A percentile compares a stretch with the other conserved stretches of the same genome.
Conservation (phyloP, 768 basidiomycete species). For the Pisolithus sp. region DNA sequence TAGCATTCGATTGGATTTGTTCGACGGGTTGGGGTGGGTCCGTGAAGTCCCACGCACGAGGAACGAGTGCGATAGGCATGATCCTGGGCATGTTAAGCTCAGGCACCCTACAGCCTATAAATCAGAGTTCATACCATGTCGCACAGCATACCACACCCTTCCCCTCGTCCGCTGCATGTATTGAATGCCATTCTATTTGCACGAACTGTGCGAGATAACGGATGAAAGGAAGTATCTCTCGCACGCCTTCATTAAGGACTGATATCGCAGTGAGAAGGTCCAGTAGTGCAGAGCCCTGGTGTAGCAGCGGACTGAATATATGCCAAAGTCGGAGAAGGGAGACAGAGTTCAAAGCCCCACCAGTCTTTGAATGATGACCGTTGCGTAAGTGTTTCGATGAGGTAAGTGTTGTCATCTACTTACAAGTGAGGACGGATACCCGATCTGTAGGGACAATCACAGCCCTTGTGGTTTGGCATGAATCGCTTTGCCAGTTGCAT, state of each 20-base stretch:
- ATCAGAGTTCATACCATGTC: conserved; percentile 57
- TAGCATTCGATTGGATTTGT: conserved; percentile 1
- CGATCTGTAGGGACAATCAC: conserved; percentile 71
- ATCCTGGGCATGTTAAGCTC: conserved; percentile 39
- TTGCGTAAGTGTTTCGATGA: not conserved
- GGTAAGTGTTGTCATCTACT: conserved; percentile 19
- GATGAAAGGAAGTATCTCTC: conserved; percentile 79
- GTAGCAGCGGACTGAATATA: conserved; percentile 61
- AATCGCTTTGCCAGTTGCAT: conserved; percentile 63
- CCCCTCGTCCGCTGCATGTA: conserved; percentile 59
- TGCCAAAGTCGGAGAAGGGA: conserved; percentile 64
- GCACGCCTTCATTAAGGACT: conserved; percentile 63
- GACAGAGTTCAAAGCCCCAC: conserved; percentile 81
- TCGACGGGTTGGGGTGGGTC: conserved; percentile 34
- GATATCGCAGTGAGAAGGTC: conserved; percentile 72
- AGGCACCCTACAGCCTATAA: not conserved
- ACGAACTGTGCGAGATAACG: conserved; percentile 77
- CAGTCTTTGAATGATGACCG: conserved; percentile 50
- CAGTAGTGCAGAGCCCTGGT: conserved; percentile 47
- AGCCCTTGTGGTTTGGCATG: conserved; percentile 60
- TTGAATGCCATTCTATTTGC: conserved; percentile 65
- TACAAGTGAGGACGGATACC: conserved; percentile 75
- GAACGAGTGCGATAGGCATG: conserved; percentile 72
- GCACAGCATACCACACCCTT: conserved; percentile 82
- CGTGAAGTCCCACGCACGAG: conserved; percentile 75